Evolutionary conservation across 148 eudicot genomes (phyloP).

Genomic region (Silene conica): DNA sequence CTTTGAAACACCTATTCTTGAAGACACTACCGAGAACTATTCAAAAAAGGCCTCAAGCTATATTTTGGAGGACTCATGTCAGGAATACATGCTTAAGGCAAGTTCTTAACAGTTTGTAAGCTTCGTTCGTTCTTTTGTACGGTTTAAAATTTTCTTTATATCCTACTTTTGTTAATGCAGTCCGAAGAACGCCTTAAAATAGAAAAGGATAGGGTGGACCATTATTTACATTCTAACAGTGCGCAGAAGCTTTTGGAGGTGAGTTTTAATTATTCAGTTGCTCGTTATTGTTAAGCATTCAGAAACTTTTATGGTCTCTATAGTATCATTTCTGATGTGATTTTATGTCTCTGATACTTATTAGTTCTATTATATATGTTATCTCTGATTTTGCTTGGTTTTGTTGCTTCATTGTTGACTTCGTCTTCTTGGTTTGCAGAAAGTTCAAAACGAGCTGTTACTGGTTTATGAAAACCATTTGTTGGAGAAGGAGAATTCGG

Average conservation of each 20-base stretch:
- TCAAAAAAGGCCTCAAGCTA: constrained; percentile 86
- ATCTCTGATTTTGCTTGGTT: not conserved
- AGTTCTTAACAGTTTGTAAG: constrained; percentile 4
- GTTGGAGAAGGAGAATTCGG: constrained; percentile 93
- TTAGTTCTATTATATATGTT: not conserved
- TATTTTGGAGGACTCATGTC: constrained; percentile 88
- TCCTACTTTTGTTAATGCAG: constrained; percentile 33
- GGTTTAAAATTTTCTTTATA: not conserved
- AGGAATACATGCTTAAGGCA: constrained; percentile 90
- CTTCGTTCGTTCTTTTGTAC: not conserved
- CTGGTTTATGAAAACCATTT: constrained; percentile 66
- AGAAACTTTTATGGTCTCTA: not conserved
- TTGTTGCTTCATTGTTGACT: not conserved
- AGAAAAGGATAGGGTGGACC: constrained; percentile 86
- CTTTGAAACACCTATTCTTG: constrained; percentile 74
- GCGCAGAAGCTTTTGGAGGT: constrained; percentile 94
- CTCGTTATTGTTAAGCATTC: not conserved
- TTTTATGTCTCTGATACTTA: not conserved
- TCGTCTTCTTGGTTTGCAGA: constrained; percentile 33
- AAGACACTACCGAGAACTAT: constrained; percentile 75
- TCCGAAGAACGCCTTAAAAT: constrained; percentile 88
- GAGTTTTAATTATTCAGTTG: constrained; percentile 18
- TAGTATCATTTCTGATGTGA: not conserved
- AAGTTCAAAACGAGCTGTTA: constrained; percentile 83
- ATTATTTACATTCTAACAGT: constrained; percentile 83